Base-by-base conservation (phyloP, 1,139 yeast species). In the Sugiyamaella novakii region DNA sequence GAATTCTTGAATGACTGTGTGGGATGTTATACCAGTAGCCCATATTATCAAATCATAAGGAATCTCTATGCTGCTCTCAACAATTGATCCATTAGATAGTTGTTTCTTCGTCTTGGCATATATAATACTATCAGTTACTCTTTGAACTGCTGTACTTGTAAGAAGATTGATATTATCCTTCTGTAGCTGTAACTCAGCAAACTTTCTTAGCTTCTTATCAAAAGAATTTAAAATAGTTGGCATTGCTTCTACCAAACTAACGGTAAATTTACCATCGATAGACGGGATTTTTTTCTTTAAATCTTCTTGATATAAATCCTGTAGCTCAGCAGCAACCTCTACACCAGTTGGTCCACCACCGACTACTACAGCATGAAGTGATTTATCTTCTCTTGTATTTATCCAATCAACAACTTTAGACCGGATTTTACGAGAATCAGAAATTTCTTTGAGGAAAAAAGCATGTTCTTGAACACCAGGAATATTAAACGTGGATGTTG, bases 341-440 rank as follows among this genome's bases (percentile, higher is more conserved):
- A 89, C 96, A 71, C 97, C 97, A 47, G 96, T 88, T 65, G 97
- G 96, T 55, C 96, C 96, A 66, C 96, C 96, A 60, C 96, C 96
- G 56, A 91, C 94, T 54, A 88, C 92, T 52, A 88, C 88, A 59
- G 89, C 82, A 55, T 83, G 83, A 61, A 88, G 77, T 60, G 87
- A 76, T 66, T 84, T 78, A 62, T 84, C 77, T 57, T 86, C 80
- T 37, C 95, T 95, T 57, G 85, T 83, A 72, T 87, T 95, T 64
- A 87, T 81, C 60, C 85, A 79, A 64, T 84, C 85, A 83, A 87
- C 80, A 55, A 88, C 75, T 63, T 83, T 80, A 64, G 76, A 77
- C 70, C 96, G 79, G 58, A 88, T 85, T 62, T 81, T 78, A 61
- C 81, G 80, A 25, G 95, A 82, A 68, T 88, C 96, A 61, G 85